These are phyloP conservation scores for Neurospora cerealis DNA, from an alignment of 495 filamentous ascomycete species.

Conservation along the genomic window DNA sequence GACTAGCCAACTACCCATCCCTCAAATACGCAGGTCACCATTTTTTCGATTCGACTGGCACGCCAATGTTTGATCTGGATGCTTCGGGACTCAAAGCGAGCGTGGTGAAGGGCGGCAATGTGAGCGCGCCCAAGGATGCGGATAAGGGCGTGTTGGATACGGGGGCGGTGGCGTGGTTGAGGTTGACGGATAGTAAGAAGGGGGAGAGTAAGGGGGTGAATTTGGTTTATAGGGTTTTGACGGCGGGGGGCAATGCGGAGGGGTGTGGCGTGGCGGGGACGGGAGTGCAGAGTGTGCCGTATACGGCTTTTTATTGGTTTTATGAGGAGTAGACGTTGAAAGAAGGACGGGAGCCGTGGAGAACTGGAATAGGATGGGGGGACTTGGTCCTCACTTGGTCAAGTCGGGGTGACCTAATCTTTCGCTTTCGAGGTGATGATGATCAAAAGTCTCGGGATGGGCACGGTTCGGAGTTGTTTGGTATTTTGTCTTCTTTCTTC, in stretches of 20 bases:
- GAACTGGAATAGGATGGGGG: no score
- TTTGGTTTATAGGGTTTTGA: constrained; percentile 58
- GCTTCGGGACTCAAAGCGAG: constrained; percentile 23
- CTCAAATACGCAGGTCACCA: constrained; percentile 49
- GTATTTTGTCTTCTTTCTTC: not conserved
- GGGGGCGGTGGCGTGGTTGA: constrained; percentile 57
- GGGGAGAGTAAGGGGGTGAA: constrained; percentile 36
- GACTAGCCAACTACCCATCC: constrained; percentile 13
- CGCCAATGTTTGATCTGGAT: constrained; percentile 50
- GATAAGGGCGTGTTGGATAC: constrained; percentile 31
- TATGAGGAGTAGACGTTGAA: constrained; percentile 26
- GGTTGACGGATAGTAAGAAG: constrained; percentile 36
- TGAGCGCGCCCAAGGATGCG: constrained; percentile 41
- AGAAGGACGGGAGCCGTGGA: no score
- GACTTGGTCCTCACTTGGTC: not conserved
- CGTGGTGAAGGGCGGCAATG: constrained; percentile 37
- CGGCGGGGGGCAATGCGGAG: constrained; percentile 49
- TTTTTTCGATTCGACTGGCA: constrained; percentile 45
- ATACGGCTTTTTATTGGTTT: constrained; percentile 65
- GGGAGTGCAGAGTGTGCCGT: constrained; percentile 43
- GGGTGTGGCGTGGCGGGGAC: constrained; percentile 33
- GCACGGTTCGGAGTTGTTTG: not conserved
- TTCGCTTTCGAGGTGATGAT: not conserved
- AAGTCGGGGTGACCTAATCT: not conserved
- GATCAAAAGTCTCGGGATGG: not conserved